Evolutionary conservation across 2,329 filamentous ascomycete genomes (phyloP), one percentile per base, ranked within the genome.

Genomic region (Fusarium solani-melongenae): DNA sequence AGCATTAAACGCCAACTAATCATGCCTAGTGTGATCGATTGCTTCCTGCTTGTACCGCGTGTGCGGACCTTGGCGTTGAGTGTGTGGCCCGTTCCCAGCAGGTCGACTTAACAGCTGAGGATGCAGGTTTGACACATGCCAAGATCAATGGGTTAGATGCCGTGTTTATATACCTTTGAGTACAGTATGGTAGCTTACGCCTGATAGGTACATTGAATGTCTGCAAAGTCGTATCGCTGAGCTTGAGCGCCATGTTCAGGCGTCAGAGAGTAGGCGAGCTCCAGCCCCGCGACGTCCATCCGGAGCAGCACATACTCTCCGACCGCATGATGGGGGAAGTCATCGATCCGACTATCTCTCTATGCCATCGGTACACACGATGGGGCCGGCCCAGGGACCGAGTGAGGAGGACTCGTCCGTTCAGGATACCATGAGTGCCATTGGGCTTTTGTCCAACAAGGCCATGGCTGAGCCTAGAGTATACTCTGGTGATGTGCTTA

Each of bases 381-480:
- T 20, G 14, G 56, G 56, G 0, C 5, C 17, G 1, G 11, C 2
- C 0, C 2, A n/a, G 0, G 55, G 2, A 0, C 34, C 38, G 20
- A 27, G 60, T 0, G 69, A 72, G 0, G 70, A 72, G 4, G 69
- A 72, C 15, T 72, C 70, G 4, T 72, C 69, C 0, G 69, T 72
- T 1, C 64, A 72, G 27, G 70, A 72, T 1, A 72, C 70, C 1
- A 69, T 72, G 60, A 72, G 69, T n/a, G 70, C 70, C 5, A 72
- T 72, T 15, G 69, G 69, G 2, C 57, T 71, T 0, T 17, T 72
- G 2, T 72, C 69, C 1, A 72, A 72, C 0, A 69, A 72, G 3
- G 70, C 70, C 0, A 72, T 72, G 70, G 70, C 70, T 0, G 70
- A 72, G 11, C 67, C 70, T 12, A 60, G 70, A 0, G 66, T 38